These are phyloP conservation scores for Solanum corneliomulleri DNA, from an alignment of 257 asterid genomes.

Conservation along the genomic window DNA sequence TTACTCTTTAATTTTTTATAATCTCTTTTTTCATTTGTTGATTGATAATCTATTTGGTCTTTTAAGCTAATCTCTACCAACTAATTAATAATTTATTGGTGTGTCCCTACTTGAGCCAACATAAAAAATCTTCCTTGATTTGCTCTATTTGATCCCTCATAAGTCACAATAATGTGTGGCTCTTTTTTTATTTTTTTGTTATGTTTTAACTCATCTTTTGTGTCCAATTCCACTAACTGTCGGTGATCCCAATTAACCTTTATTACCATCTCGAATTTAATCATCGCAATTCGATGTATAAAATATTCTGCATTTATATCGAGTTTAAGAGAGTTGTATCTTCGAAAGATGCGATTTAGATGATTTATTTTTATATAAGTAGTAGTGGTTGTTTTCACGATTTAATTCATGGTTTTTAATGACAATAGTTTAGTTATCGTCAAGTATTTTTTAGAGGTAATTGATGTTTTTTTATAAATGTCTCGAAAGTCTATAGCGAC, in stretches of 20 bases:
- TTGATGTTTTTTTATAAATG: too few relatives aligned
- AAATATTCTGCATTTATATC: background rate
- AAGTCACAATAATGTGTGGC: background rate
- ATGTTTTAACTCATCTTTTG: background rate
- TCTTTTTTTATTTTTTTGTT: background rate
- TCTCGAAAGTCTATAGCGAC: too few relatives aligned
- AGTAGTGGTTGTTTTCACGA: too few relatives aligned
- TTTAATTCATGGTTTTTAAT: too few relatives aligned
- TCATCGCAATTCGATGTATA: background rate
- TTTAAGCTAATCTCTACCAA: conserved; percentile 10
- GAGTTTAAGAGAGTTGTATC: background rate
- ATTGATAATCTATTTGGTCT: background rate
- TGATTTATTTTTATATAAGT: too few relatives aligned
- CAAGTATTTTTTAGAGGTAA: too few relatives aligned
- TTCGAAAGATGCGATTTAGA: background rate
- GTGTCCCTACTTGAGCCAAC: conserved; percentile 25
- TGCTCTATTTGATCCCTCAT: background rate
- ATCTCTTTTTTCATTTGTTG: background rate
- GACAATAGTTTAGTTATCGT: rapidly evolving
- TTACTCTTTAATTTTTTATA: background rate
- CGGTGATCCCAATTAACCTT: background rate
- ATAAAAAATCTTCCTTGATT: conserved; percentile 4
- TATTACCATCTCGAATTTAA: background rate
- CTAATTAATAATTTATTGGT: conserved; percentile 10
- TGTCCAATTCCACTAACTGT: background rate